Evolutionary conservation across 169 alveolate species (phyloP).

Genomic region (Plasmodium knowlesi): DNA sequence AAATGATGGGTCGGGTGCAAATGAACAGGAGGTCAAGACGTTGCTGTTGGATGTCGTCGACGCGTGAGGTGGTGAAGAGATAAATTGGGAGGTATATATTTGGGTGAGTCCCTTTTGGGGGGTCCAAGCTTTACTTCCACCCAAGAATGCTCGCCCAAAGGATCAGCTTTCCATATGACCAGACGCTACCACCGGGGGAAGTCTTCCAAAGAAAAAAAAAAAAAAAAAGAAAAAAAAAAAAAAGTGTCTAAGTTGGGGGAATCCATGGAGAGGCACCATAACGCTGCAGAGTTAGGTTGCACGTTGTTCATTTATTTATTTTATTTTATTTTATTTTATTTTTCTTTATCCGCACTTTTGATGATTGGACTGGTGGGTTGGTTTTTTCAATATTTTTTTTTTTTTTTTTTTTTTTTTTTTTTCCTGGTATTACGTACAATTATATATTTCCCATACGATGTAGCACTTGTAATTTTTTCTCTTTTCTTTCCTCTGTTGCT

Average conservation of each 20-base stretch:
- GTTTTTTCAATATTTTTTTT: not conserved
- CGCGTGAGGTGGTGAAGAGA: not conserved
- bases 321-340: no score
- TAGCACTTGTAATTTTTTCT: not conserved
- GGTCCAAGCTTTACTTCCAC: not conserved
- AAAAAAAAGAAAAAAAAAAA: no score
- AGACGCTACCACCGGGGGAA: no score
- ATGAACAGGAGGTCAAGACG: constrained; percentile 73
- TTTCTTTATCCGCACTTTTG: not conserved
- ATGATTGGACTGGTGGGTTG: not conserved
- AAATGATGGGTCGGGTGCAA: constrained; percentile 54
- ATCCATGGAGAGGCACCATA: not conserved
- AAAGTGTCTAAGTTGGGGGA: not conserved
- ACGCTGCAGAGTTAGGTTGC: not conserved
- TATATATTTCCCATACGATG: not conserved
- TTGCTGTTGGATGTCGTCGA: constrained; percentile 41
- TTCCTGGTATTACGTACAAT: not conserved
- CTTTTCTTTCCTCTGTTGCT: not conserved
- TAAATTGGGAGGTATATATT: not conserved
- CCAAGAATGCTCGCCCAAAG: not conserved
- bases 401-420: no score
- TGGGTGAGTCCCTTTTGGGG: not conserved
- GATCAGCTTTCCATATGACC: no score
- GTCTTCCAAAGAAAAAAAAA: no score
- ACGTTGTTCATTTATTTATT: not conserved